Evolutionary conservation across 352 stramenopile genomes (phyloP).

Genomic region (Pythium dissimile): DNA sequence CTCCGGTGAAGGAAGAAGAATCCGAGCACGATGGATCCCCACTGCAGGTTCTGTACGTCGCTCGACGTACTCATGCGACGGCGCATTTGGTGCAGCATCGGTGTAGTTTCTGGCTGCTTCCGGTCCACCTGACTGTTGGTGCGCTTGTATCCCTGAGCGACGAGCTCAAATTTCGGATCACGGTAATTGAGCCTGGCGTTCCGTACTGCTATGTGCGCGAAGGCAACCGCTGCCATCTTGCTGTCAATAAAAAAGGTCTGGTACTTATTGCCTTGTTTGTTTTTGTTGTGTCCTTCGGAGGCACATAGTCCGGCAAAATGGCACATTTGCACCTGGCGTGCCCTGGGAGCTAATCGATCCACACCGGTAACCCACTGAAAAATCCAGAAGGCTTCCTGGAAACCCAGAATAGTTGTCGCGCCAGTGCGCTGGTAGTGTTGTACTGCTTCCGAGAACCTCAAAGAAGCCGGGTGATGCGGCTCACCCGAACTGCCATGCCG

Average conservation of each 20-base stretch:
- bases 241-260: slow-evolving; percentile 21
- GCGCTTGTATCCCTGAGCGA: slow-evolving; percentile 26
- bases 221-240: slow-evolving; percentile 26
- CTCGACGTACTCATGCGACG: background rate
- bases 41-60: background rate
- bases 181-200: slow-evolving; percentile 27
- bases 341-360: slow-evolving; percentile 22
- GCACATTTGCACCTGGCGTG: slow-evolving; percentile 21
- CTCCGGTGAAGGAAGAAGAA: slow-evolving; percentile 27
- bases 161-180: slow-evolving; percentile 29
- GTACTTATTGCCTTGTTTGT: slow-evolving; percentile 23
- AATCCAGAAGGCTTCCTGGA: slow-evolving; percentile 5
- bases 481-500: slow-evolving; percentile 12
- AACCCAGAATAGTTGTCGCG: background rate
- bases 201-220: slow-evolving; percentile 18
- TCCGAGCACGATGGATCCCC: slow-evolving; percentile 18
- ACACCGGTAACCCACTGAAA: slow-evolving; percentile 20
- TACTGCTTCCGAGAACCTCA: slow-evolving; percentile 3
- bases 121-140: slow-evolving; percentile 23
- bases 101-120: slow-evolving; percentile 35
- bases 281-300: slow-evolving; percentile 22
- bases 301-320: slow-evolving; percentile 17
- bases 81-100: slow-evolving; percentile 23
- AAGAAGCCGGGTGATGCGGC: slow-evolving; percentile 10
- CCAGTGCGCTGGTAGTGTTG: slow-evolving; percentile 15